A percentile compares a stretch with the other conserved stretches of the same genome.
Evolutionary conservation across 2,329 filamentous ascomycete species (phyloP).

Genomic region (Penicillium thymicola): DNA sequence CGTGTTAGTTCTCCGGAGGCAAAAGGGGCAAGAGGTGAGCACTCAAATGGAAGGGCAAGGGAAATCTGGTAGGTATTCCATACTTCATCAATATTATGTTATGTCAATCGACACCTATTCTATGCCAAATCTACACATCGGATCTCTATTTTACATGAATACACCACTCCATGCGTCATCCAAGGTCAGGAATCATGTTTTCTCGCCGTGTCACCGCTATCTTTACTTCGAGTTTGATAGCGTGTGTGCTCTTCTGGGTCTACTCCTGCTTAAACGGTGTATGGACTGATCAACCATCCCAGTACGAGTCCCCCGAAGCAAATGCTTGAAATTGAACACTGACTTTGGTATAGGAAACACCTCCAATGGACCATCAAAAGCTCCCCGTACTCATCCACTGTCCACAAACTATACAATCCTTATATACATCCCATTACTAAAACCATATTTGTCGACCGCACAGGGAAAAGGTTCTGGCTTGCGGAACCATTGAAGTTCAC

Average conservation of each 20-base stretch:
- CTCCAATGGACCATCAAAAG: not conserved
- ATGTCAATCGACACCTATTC: not conserved
- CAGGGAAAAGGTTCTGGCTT: not conserved
- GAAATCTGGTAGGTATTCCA: not conserved
- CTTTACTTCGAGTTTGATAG: not conserved
- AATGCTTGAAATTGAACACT: not conserved
- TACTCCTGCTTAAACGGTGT: not conserved
- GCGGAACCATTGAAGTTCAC: conserved; percentile 2
- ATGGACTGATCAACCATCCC: not conserved
- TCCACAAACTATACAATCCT: not conserved
- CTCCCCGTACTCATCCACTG: not conserved
- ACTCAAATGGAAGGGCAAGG: not conserved
- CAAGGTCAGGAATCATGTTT: not conserved
- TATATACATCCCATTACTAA: not conserved
- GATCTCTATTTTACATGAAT: not conserved
- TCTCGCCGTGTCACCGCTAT: not conserved
- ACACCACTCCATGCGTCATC: not conserved
- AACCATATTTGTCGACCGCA: not conserved
- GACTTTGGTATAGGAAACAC: not conserved
- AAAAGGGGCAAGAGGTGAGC: not conserved
- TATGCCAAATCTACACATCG: not conserved
- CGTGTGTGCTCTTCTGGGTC: not conserved
- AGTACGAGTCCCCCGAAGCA: not conserved
- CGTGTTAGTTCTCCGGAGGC: not conserved
- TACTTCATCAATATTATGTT: conserved; percentile 5